These are phyloP conservation scores for Arctium minus DNA, from an alignment of 129 eudicot species.

Conservation along the genomic window DNA sequence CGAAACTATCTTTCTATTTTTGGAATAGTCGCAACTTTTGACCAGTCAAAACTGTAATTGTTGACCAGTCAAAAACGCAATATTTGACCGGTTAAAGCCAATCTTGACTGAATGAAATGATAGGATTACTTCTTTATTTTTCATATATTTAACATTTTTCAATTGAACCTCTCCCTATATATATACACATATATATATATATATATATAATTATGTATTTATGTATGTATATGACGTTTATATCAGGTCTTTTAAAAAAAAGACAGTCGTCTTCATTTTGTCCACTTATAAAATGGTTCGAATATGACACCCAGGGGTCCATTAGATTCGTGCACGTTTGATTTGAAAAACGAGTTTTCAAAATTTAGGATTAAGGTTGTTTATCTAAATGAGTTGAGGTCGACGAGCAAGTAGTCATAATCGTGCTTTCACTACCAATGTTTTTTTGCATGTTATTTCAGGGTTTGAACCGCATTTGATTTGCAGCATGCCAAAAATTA, in stretches of 20 bases:
- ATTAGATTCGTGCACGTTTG: slow-evolving; percentile 26
- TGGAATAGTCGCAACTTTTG: too few relatives aligned
- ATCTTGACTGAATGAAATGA: too few relatives aligned
- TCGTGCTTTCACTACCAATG: background rate
- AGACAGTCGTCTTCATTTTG: slow-evolving; percentile 4
- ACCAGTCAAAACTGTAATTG: too few relatives aligned
- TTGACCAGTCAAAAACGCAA: too few relatives aligned
- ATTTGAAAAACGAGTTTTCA: background rate
- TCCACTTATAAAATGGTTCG: slow-evolving; percentile 12
- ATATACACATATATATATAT: background rate
- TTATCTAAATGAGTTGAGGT: background rate
- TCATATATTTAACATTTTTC: too few relatives aligned
- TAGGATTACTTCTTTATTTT: too few relatives aligned
- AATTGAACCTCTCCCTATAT: background rate
- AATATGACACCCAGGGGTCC: slow-evolving; percentile 25
- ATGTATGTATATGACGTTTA: background rate
- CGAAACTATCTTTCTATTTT: too few relatives aligned
- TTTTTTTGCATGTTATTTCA: background rate
- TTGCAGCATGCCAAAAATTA: slow-evolving; percentile 17
- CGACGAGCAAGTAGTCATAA: background rate
- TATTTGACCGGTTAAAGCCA: too few relatives aligned
- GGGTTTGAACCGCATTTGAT: background rate
- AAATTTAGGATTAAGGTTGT: background rate
- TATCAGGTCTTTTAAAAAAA: slow-evolving; percentile 4
- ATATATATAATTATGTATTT: too few relatives aligned